These are phyloP conservation scores for Sugiyamaella sp. DNA, from an alignment of 1,139 yeast species.

Conservation along the genomic window DNA sequence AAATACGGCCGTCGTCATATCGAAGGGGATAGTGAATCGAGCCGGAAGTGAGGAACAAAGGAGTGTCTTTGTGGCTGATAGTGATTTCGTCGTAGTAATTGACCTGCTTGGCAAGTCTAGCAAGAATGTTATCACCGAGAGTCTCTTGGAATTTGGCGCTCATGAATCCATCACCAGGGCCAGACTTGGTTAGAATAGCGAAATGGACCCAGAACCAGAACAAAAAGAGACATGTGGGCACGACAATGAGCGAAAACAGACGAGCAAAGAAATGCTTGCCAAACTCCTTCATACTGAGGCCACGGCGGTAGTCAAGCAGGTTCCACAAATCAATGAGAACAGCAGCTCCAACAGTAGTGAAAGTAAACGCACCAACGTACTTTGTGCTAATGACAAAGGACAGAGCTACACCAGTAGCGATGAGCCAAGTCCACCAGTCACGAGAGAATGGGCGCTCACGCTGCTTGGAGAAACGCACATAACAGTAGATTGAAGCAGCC, in stretches of 20 bases:
- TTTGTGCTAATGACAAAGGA: slow-evolving; percentile 91
- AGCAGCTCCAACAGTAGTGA: slow-evolving; percentile 81
- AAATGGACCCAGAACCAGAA: slow-evolving; percentile 96
- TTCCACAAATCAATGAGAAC: slow-evolving; percentile 87
- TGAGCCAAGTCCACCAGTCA: slow-evolving; percentile 88
- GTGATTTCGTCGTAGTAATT: slow-evolving; percentile 78
- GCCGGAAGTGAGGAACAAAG: slow-evolving; percentile 82
- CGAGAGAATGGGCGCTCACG: slow-evolving; percentile 66
- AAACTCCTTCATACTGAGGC: slow-evolving; percentile 62
- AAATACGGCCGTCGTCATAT: slow-evolving; percentile 94
- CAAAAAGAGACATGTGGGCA: slow-evolving; percentile 82
- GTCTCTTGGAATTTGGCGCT: slow-evolving; percentile 91
- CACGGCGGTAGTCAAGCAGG: slow-evolving; percentile 70
- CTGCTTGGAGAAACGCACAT: slow-evolving; percentile 75
- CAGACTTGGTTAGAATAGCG: slow-evolving; percentile 75
- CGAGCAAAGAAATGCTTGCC: slow-evolving; percentile 77
- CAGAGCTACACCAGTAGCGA: slow-evolving; percentile 77
- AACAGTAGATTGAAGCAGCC: slow-evolving; percentile 75
- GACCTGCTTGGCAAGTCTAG: slow-evolving; percentile 69
- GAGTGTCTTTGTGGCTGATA: slow-evolving; percentile 74
- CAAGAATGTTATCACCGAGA: slow-evolving; percentile 71
- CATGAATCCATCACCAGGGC: slow-evolving; percentile 97
- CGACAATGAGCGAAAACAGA: slow-evolving; percentile 66
- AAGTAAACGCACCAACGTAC: slow-evolving; percentile 93
- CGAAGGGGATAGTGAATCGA: slow-evolving; percentile 74